A percentile compares a stretch with the other conserved stretches of the same genome.
phyloP scores from a whole-genome alignment of 306 rosid species.

The Delonix regia region DNA sequence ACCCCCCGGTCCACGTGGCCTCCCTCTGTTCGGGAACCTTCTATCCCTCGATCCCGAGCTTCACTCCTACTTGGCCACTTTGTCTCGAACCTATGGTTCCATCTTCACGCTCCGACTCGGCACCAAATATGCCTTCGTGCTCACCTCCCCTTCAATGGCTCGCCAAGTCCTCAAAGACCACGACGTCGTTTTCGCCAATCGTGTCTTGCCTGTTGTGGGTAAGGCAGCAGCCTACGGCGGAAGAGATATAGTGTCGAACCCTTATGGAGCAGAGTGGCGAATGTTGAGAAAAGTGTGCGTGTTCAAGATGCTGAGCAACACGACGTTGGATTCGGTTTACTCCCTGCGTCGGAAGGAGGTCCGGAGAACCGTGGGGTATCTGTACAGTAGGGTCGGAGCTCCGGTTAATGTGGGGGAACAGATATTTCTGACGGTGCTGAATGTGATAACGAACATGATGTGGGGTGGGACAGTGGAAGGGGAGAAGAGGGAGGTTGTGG shows the following conservation, averaged over 20 bases:
- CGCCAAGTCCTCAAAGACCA: constrained; percentile 64
- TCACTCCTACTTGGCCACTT: constrained; percentile 59
- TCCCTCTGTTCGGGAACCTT: constrained; percentile 72
- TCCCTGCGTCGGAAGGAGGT: constrained; percentile 59
- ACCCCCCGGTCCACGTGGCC: constrained; percentile 73
- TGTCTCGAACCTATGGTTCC: constrained; percentile 62
- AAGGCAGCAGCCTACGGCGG: constrained; percentile 52
- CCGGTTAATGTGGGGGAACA: constrained; percentile 60
- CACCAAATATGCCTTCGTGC: constrained; percentile 45
- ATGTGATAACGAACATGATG: constrained; percentile 66
- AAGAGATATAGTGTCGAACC: constrained; percentile 62
- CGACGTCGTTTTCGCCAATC: constrained; percentile 71
- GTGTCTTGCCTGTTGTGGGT: constrained; percentile 61
- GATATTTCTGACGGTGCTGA: constrained; percentile 56
- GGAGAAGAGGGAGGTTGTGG: constrained; percentile 49
- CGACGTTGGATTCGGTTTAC: constrained; percentile 59
- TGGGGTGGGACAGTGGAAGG: constrained; percentile 76
- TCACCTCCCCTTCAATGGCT: constrained; percentile 57
- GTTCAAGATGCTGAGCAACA: constrained; percentile 66
- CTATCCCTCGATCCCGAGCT: constrained; percentile 71
- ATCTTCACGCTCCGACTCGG: constrained; percentile 69
- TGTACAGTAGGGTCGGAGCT: constrained; percentile 44
- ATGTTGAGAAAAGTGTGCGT: constrained; percentile 73
- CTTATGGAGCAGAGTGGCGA: constrained; percentile 79
- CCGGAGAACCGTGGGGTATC: constrained; percentile 40